Evolutionary conservation across 495 filamentous ascomycete species (phyloP).

Genomic region (Echria macrotheca): DNA sequence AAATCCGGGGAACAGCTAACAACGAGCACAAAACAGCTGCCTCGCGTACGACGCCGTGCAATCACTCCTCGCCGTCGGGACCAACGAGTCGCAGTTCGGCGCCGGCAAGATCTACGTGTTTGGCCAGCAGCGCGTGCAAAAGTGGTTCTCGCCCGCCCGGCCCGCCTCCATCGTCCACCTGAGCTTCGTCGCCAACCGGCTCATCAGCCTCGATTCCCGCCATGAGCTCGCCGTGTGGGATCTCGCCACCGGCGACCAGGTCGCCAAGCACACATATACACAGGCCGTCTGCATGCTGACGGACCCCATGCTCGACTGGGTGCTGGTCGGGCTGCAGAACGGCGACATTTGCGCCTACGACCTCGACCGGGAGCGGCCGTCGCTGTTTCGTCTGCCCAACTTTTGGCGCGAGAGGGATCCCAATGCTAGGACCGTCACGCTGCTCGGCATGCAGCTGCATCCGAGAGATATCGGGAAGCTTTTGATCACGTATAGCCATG

Average conservation of each 20-base stretch:
- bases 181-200: constrained; percentile 58
- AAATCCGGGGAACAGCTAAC: too few species aligned
- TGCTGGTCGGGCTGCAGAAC: constrained; percentile 67
- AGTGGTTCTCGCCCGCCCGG: constrained; percentile 64
- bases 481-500: constrained; percentile 79
- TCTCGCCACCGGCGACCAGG: constrained; percentile 51
- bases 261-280: constrained; percentile 64
- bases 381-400: constrained; percentile 75
- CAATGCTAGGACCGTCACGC: constrained; percentile 24
- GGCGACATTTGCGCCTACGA: constrained; percentile 88
- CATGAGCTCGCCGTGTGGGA: constrained; percentile 80
- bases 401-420: constrained; percentile 67
- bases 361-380: constrained; percentile 70
- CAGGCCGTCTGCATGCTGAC: constrained; percentile 66
- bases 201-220: constrained; percentile 76
- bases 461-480: constrained; percentile 91
- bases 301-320: constrained; percentile 88
- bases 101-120: constrained; percentile 85
- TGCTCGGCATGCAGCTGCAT: constrained; percentile 74
- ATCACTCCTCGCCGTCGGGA: constrained; percentile 89
- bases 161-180: constrained; percentile 32
- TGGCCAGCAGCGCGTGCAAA: constrained; percentile 73
- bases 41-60: constrained; percentile 90
- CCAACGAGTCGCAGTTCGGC: constrained; percentile 71
- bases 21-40: constrained; percentile 52